Percentiles rank a stretch among this genome's conserved stretches.
These are phyloP conservation scores for Usnea hakonensis DNA, from an alignment of 495 filamentous ascomycete genomes.

Conservation along the genomic window DNA sequence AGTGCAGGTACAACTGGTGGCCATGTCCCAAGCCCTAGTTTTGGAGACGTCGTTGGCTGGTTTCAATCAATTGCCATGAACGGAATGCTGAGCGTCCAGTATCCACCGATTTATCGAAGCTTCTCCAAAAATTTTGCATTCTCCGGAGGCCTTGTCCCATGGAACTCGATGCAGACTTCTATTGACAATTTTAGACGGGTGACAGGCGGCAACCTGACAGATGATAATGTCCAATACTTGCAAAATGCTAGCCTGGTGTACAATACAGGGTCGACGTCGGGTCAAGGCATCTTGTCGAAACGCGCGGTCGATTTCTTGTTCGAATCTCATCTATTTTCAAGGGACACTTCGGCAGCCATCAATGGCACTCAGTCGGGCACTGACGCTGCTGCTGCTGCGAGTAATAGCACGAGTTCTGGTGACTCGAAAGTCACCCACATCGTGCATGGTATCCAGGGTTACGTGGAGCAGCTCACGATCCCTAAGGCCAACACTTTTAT, in stretches of 20 bases:
- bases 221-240: slow-evolving; percentile 68
- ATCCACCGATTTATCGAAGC: slow-evolving; percentile 76
- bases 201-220: slow-evolving; percentile 83
- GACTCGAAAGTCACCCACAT: slow-evolving; percentile 39
- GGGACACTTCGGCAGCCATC: slow-evolving; percentile 45
- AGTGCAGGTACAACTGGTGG: slow-evolving; percentile 57
- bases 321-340: slow-evolving; percentile 41
- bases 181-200: slow-evolving; percentile 76
- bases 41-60: slow-evolving; percentile 78
- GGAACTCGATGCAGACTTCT: slow-evolving; percentile 66
- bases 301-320: slow-evolving; percentile 47
- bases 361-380: slow-evolving; percentile 38
- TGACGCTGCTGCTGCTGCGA: slow-evolving; percentile 27
- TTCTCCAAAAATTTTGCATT: slow-evolving; percentile 93
- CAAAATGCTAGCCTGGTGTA: slow-evolving; percentile 64
- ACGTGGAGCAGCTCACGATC: slow-evolving; percentile 69
- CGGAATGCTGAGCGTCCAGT: slow-evolving; percentile 87
- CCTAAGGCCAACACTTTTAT: slow-evolving; percentile 91
- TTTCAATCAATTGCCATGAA: slow-evolving; percentile 93
- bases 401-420: slow-evolving; percentile 13
- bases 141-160: slow-evolving; percentile 76
- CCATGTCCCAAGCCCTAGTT: slow-evolving; percentile 68
- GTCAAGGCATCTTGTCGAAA: slow-evolving; percentile 39
- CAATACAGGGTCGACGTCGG: slow-evolving; percentile 40
- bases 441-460: slow-evolving; percentile 65